A percentile compares a stretch with the other conserved stretches of the same genome.
Evolutionary conservation across 192 early-diverging fungal genomes (phyloP).

Genomic region (Podila epigama): DNA sequence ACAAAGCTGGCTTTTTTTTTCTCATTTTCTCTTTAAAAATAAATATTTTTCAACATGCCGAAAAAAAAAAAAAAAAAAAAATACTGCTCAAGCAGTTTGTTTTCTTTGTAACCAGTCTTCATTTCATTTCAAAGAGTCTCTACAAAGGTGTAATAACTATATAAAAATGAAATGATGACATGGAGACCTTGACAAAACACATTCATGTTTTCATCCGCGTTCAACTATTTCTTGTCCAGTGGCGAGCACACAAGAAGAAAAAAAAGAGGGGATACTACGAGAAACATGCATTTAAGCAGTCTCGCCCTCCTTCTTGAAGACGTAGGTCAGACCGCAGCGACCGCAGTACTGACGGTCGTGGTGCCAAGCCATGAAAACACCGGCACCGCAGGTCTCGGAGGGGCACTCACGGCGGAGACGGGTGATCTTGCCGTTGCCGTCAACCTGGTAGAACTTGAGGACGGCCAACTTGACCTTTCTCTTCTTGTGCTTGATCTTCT

Average conservation of each 20-base stretch:
- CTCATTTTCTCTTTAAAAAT: too few species aligned
- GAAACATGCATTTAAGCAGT: conserved; percentile 37
- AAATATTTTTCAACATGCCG: too few species aligned
- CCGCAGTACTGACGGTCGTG: conserved; percentile 99
- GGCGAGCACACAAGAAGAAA: background rate
- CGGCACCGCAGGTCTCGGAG: conserved; percentile 94
- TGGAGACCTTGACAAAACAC: background rate
- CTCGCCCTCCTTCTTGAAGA: conserved; percentile 83
- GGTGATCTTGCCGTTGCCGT: conserved; percentile 95
- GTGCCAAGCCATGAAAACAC: conserved; percentile 99
- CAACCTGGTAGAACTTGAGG: conserved; percentile 99
- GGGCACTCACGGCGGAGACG: conserved; percentile 99
- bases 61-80: too few species aligned
- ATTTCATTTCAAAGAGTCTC: background rate
- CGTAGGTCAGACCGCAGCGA: conserved; percentile 94
- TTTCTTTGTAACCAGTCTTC: background rate
- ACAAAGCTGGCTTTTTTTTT: too few species aligned
- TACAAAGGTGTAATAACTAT: background rate
- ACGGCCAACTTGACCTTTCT: conserved; percentile 99
- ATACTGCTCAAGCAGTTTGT: background rate
- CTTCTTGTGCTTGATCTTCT: conserved; percentile 99
- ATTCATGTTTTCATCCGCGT: too few species aligned
- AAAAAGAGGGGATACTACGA: background rate
- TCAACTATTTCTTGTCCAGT: background rate
- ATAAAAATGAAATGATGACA: background rate